A percentile compares a stretch with the other conserved stretches of the same genome.
Conservation (phyloP, 495 filamentous ascomycete species). For the Hyaloscypha finlandica region DNA sequence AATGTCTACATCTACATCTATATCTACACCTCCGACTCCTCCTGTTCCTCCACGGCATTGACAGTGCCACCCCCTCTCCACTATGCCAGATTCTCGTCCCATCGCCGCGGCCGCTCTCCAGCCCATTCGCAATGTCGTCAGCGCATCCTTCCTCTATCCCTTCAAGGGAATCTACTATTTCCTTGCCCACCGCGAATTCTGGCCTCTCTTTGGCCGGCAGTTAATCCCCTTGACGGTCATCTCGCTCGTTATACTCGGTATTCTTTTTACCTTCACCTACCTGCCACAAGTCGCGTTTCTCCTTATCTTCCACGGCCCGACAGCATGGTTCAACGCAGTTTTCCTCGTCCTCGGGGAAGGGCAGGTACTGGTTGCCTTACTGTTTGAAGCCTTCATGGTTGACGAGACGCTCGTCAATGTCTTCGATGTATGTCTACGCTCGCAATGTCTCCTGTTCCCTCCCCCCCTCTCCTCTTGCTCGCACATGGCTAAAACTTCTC, state of each 20-base stretch:
- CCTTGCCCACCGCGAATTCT: conserved; percentile 61
- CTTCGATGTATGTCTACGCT: conserved; percentile 70
- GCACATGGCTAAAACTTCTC: conserved; percentile 8
- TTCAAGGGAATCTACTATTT: conserved; percentile 48
- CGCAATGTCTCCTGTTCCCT: background rate
- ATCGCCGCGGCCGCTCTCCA: conserved; percentile 3
- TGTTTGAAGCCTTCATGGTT: conserved; percentile 80
- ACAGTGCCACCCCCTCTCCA: background rate
- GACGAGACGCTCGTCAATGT: conserved; percentile 86
- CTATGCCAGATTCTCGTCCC: background rate
- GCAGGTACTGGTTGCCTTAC: conserved; percentile 72
- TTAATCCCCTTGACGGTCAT: conserved; percentile 71
- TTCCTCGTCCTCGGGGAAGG: conserved; percentile 82
- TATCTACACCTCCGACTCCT: background rate
- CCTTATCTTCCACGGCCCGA: conserved; percentile 80
- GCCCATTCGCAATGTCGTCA: conserved; percentile 30
- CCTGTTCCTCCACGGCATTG: background rate
- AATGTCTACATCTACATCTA: background rate
- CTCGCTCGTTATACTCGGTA: conserved; percentile 68
- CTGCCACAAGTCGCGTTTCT: conserved; percentile 82
- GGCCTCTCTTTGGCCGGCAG: conserved; percentile 67
- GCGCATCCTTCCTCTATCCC: conserved; percentile 30
- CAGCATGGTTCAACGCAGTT: conserved; percentile 73
- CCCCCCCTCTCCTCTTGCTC: background rate
- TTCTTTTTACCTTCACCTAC: conserved; percentile 86